Base-by-base conservation (phyloP, 2,329 filamentous ascomycete genomes). In the Scedosporium minutisporum region DNA sequence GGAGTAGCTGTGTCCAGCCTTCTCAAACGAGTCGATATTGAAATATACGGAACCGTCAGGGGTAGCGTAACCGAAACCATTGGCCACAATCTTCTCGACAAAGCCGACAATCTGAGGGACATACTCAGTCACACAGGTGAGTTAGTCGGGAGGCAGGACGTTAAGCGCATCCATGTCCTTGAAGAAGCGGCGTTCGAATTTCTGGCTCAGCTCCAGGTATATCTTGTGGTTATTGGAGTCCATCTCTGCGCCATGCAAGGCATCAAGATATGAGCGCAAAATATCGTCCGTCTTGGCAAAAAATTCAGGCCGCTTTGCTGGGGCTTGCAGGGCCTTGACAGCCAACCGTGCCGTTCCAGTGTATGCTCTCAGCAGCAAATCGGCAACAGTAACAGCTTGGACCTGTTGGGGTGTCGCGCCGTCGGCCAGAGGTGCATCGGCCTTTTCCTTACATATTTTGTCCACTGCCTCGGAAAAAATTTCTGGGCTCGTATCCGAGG, bases 111-210 rank as follows among this genome's bases (percentile, higher is more conserved):
- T 97, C 70, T 96, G 87, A 0, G 87, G 87, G 3, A 93, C 89
- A 68, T 95, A 97, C 69, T 96, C 91, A 0, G 92, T 96, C n/a
- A 97, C 93, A 63, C 93, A 81, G 0, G 92, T 96, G 25, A 96
- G 78, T 41, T 89, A 83, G 69, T 96, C 89, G 0, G 93, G 92
- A 25, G 87, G 82, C 51, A 93, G 79, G 12, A 96, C 91, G 69
- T 97, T 97, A 60, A 97, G 78, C 6, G 86, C 86, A 65, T 86
- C 82, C 88, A 97, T 93, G 69, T 97, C 93, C 63, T 89, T 85
- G 71, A 90, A 89, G 74, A 97, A 97, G 14, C 91, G 83, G n/a
- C 83, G 80, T 74, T 97, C 93, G 78, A 92, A 96, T 70, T 87
- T 87, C 73, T 89, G 83, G 0, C 93, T 96, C 29, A 97, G 82